Evolutionary conservation across 2,329 filamentous ascomycete genomes (phyloP).

Genomic region (Xylariaceae sp.): DNA sequence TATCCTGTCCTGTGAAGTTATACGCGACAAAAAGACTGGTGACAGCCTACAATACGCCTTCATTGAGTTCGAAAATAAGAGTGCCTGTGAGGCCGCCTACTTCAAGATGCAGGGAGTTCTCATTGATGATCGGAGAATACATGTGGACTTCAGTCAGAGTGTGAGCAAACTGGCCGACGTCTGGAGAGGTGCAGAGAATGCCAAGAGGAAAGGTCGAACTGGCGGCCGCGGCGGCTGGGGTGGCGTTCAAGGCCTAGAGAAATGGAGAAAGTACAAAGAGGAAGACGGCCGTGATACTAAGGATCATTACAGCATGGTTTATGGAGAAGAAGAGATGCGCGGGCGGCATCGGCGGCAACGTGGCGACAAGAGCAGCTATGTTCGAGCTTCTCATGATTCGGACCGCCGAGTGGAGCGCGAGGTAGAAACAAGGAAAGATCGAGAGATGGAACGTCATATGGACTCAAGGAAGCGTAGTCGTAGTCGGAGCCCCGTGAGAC

Average conservation of each 20-base stretch:
- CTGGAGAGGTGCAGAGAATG: slow-evolving; percentile 86
- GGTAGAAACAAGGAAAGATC: slow-evolving; percentile 21
- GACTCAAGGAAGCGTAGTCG: slow-evolving; percentile 32
- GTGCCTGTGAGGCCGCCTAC: slow-evolving; percentile 91
- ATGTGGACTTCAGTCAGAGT: slow-evolving; percentile 98
- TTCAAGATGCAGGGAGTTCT: slow-evolving; percentile 99
- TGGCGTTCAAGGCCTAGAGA: slow-evolving; percentile 85
- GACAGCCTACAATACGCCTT: slow-evolving; percentile 98
- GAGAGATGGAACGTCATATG: slow-evolving; percentile 34
- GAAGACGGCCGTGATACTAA: slow-evolving; percentile 54
- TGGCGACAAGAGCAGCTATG: slow-evolving; percentile 40
- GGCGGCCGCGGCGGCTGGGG: slow-evolving; percentile 79
- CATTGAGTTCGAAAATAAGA: slow-evolving; percentile 93
- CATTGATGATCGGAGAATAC: slow-evolving; percentile 96
- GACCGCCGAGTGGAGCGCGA: slow-evolving; percentile 17
- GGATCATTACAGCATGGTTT: slow-evolving; percentile 76
- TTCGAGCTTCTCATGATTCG: slow-evolving; percentile 26
- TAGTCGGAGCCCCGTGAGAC: slow-evolving; percentile 42
- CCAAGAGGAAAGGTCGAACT: slow-evolving; percentile 64
- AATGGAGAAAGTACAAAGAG: slow-evolving; percentile 86
- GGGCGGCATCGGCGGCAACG: slow-evolving; percentile 53
- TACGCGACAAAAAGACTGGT: slow-evolving; percentile 89
- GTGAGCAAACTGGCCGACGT: slow-evolving; percentile 85
- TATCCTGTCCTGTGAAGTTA: slow-evolving; percentile 94
- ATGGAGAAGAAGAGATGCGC: slow-evolving; percentile 73